Evolutionary conservation across 305 asterid genomes (phyloP), one percentile per base, ranked within the genome.

Genomic region (Galium porrigens): DNA sequence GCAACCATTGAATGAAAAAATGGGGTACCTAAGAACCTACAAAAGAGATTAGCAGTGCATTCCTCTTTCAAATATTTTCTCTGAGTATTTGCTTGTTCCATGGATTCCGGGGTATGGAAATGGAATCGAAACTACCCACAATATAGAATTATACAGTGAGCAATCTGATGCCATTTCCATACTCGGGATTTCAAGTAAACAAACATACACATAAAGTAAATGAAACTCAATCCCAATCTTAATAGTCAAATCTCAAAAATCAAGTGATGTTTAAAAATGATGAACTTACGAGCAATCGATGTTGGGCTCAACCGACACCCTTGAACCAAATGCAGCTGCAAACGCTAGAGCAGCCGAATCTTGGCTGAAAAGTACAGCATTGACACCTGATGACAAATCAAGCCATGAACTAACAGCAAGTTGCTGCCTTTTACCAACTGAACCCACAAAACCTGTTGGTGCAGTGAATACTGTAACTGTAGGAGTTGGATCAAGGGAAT

Each of bases 1-100:
- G 96, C 94, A 72, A 89, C 81, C 94, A 92, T 84, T 63, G 97
- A 92, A 78, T 92, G 97, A 71, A 87, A 85, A 76, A 83, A 89
- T 0, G 94, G 91, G 63, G 91, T 83, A 54, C 85, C 85, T 27
- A 83, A 66, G 70, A 89, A 92, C 87, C 99, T 91, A 76, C 4
- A 56, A 57, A 52, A 58, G 53, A 46, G 53, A 46, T 46, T 46
- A 63, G 61, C 17, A 62, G 1, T 1, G 30, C 30, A 27, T 27
- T 27, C 30, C 30, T 27, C 30, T 27, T 27, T 27, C 30, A 27
- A 27, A 27, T 27, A 22, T 22, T 22, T 0, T 22, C 22, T 22
- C 22, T 0, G 30, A 27, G 30, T 27, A 0, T 27, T 27, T 27
- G 30, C 1, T 27, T 27, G 30, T 27, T 27, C 30, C 30, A 27